These are phyloP conservation scores for Elongisporangium anandrum DNA, from an alignment of 352 stramenopile genomes.

Conservation along the genomic window DNA sequence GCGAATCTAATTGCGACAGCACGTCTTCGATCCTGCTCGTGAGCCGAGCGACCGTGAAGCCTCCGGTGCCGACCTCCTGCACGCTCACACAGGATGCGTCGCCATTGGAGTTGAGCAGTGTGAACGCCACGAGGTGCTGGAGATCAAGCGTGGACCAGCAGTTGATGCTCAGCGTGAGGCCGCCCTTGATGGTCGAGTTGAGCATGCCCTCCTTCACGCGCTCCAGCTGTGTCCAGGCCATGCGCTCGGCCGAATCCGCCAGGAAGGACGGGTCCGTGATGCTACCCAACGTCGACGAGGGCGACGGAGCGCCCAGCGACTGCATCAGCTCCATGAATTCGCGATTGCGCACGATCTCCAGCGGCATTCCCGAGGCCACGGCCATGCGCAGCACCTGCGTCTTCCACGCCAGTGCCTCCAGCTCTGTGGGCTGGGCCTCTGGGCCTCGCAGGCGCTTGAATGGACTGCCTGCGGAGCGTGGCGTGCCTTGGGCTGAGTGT, in stretches of 20 bases:
- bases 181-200: conserved; percentile 78
- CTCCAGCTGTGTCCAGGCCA: conserved; percentile 54
- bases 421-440: neutral
- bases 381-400: conserved; percentile 23
- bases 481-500: neutral
- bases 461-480: neutral
- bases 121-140: conserved; percentile 70
- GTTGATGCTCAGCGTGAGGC: conserved; percentile 70
- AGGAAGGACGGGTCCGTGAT: conserved; percentile 33
- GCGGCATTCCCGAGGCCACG: conserved; percentile 29
- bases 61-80: conserved; percentile 37
- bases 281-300: conserved; percentile 10
- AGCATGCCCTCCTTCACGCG: conserved; percentile 80
- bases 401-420: conserved; percentile 4
- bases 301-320: conserved; percentile 10
- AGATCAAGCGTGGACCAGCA: conserved; percentile 60
- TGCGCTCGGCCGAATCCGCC: conserved; percentile 21
- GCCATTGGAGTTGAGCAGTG: conserved; percentile 75
- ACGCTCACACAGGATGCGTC: conserved; percentile 65
- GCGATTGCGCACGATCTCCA: conserved; percentile 30
- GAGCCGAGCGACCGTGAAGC: conserved; percentile 22
- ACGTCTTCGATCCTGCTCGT: conserved; percentile 52
- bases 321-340: conserved; percentile 44
- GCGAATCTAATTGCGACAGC: conserved; percentile 27
- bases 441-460: neutral